Percentiles rank a stretch among this genome's conserved stretches.
phyloP scores from a whole-genome alignment of 2,329 filamentous ascomycete genomes.

The Penicillium sp. region DNA sequence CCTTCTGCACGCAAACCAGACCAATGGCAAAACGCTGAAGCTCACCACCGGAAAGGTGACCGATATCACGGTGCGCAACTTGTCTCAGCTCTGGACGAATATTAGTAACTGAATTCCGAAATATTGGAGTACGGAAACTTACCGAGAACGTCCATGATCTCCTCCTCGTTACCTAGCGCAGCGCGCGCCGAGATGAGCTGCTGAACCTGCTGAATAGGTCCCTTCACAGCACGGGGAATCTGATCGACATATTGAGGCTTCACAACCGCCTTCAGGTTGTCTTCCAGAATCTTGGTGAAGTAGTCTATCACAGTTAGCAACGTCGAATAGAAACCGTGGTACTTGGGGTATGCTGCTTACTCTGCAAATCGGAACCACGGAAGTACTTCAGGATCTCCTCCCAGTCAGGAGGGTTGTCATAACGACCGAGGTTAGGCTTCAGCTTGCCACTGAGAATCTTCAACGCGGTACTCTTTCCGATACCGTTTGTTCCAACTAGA shows the following conservation, averaged over 20 bases:
- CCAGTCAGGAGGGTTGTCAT: slow-evolving; percentile 97
- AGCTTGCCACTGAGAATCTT: slow-evolving; percentile 98
- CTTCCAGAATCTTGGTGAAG: slow-evolving; percentile 96
- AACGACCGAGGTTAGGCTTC: slow-evolving; percentile 94
- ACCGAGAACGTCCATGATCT: slow-evolving; percentile 78
- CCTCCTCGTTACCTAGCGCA: slow-evolving; percentile 74
- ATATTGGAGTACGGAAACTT: slow-evolving; percentile 12
- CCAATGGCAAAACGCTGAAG: slow-evolving; percentile 97
- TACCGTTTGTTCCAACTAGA: slow-evolving; percentile 98
- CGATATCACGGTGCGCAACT: slow-evolving; percentile 88
- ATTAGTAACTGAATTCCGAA: slow-evolving; percentile 15
- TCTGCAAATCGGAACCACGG: slow-evolving; percentile 94
- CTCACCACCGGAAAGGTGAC: slow-evolving; percentile 90
- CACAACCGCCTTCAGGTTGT: slow-evolving; percentile 94
- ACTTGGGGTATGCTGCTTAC: slow-evolving; percentile 53
- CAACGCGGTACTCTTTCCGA: slow-evolving; percentile 98
- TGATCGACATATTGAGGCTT: slow-evolving; percentile 99
- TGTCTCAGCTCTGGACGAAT: slow-evolving; percentile 69
- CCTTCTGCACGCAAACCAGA: slow-evolving; percentile 90
- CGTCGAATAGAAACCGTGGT: background rate
- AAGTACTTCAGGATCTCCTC: slow-evolving; percentile 99
- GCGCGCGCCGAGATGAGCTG: slow-evolving; percentile 72
- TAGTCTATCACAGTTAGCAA: slow-evolving; percentile 63
- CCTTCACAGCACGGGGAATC: slow-evolving; percentile 87
- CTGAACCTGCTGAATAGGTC: slow-evolving; percentile 74